Base-by-base conservation (phyloP, 2,329 filamentous ascomycete species). In the Aspergillus bombycis region DNA sequence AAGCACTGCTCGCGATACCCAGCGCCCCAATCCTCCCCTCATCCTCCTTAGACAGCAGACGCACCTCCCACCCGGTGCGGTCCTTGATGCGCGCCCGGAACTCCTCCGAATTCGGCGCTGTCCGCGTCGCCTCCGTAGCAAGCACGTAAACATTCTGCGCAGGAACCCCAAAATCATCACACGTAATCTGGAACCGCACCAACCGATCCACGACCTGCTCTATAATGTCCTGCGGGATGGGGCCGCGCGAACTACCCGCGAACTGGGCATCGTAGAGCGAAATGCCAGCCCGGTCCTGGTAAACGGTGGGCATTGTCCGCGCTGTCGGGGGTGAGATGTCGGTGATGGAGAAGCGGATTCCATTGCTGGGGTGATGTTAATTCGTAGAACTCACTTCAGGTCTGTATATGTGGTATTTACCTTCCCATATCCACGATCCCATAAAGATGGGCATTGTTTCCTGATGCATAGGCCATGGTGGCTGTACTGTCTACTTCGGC, bases 341-440 rank as follows among this genome's bases (percentile, higher is more conserved):
- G 10, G 93, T 92, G 72, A 97, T 92, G 52, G 92, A 94, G 82
- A 96, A 96, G 61, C 94, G 92, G 71, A 97, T 94, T 71, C 93
- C 94, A 82, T 97, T 97, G 82, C 93, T 78, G 41, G 26, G 46
- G 36, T 41, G 28, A 30, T 6, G 23, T 57, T 23, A n/a, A 23
- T 54, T 6, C 30, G 19, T 14, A 11, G n/a, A 11, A 12, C 21
- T 21, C 5, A 30, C 11, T 21, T 19, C 26, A 32, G n/a, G n/a
- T n/a, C n/a, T n/a, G n/a, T n/a, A n/a, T n/a, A n/a, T n/a, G n/a
- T n/a, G n/a, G n/a, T n/a, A n/a, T n/a, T n/a, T 72, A 79, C 78
- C 78, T 81, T 55, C 79, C 79, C 76, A 79, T 75, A 67, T 81
- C 78, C 46, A 79, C 75, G 30, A 79, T 68, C 21, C 70, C 77